Evolutionary conservation across 495 filamentous ascomycete genomes (phyloP), one percentile per base, ranked within the genome.

Genomic region (Aspergillus kassunensis): DNA sequence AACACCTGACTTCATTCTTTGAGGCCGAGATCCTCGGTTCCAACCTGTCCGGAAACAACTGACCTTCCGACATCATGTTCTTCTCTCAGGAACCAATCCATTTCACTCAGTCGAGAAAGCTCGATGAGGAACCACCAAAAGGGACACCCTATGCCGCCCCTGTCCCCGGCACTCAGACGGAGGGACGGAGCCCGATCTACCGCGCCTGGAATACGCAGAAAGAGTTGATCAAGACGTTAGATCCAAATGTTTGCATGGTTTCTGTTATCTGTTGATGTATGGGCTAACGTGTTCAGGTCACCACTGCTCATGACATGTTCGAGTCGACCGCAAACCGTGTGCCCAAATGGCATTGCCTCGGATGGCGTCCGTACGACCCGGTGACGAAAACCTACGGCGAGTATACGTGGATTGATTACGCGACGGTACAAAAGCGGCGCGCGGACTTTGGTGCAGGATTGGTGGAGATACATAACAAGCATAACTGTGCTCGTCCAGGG

Each of bases 391-490:
- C 79, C 2, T 97, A 77, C 63, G 90, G 90, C 24, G 71, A 70
- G 46, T 98, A 89, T 58, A 72, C 82, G 55, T 98, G 93, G 91
- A 71, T 90, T 55, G 86, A 87, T 52, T 97, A 96, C 60, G 71
- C 75, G 55, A 84, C 90, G 41, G 84, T 95, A 15, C 88, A 90
- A 51, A 79, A 80, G 70, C 77, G 92, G 59, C 84, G 89, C 52
- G 83, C 86, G 49, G 87, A 91, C 56, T 82, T 98, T 58, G 93
- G 95, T 49, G 88, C 85, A 36, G 93, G 95, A 46, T 69, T 97
- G 44, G 85, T 90, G 39, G 83, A 91, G 68, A 67, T 97, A 60
- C 88, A 95, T 67, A 76, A 86, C 57, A 79, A 81, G 53, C 74
- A 80, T 51, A 87, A 86, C 6, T 74, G 88, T 42, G 54, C 59